These are phyloP conservation scores for Exophiala oligosperma DNA, from an alignment of 2,329 filamentous ascomycete species.

Conservation along the genomic window DNA sequence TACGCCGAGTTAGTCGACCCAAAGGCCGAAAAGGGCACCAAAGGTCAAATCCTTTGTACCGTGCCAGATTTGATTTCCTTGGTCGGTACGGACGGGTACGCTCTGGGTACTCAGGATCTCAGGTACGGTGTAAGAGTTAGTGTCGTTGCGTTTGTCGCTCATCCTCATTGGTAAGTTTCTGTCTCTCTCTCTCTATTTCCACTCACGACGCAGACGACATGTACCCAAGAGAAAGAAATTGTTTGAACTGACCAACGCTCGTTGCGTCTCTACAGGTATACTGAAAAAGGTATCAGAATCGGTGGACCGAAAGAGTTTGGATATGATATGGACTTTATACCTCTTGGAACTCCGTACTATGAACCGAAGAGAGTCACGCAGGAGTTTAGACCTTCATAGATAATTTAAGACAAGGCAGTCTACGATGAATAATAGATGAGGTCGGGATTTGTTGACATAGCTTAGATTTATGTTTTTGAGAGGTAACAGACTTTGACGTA, in stretches of 20 bases:
- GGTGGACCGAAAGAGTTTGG: slow-evolving; percentile 18
- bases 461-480: too few relatives aligned
- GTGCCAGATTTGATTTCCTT: slow-evolving; percentile 35
- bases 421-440: too few relatives aligned
- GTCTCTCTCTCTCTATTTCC: too few relatives aligned
- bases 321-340: slow-evolving; percentile 16
- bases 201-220: background rate
- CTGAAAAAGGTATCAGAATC: background rate
- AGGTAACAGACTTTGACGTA: too few relatives aligned
- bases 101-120: slow-evolving; percentile 30
- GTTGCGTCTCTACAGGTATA: slow-evolving; percentile 6
- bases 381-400: slow-evolving; percentile 6
- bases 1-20: slow-evolving; percentile 28
- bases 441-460: too few relatives aligned
- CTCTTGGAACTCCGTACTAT: slow-evolving; percentile 15
- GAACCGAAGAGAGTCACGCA: slow-evolving; percentile 19
- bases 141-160: slow-evolving; percentile 56
- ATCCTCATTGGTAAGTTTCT: slow-evolving; percentile 54
- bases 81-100: slow-evolving; percentile 21
- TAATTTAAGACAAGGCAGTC: background rate
- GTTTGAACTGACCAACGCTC: background rate
- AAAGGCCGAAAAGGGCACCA: slow-evolving; percentile 6
- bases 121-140: slow-evolving; percentile 54
- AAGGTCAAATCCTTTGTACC: slow-evolving; percentile 30
- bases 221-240: background rate